Evolutionary conservation across 768 basidiomycete genomes (phyloP).

Genomic region (Erythrobasidium yunnanense): DNA sequence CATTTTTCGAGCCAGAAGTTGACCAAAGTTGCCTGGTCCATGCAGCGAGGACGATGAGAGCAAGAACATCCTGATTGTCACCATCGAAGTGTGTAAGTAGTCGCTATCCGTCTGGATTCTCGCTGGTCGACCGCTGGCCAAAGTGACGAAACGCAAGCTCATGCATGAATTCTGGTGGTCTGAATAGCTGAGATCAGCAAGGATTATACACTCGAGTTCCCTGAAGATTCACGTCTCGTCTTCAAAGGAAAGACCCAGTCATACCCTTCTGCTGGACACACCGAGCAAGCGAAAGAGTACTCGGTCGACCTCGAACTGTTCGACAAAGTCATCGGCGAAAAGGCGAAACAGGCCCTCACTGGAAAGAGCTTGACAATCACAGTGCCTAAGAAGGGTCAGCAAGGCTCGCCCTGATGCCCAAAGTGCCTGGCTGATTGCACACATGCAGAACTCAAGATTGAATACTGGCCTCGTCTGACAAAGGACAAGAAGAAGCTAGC

Average conservation of each 20-base stretch:
- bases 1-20: too few species aligned
- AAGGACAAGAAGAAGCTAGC: conserved; percentile 23
- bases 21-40: too few species aligned
- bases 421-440: not conserved
- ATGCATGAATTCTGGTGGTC: not conserved
- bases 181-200: conserved; percentile 9
- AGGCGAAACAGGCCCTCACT: conserved; percentile 8
- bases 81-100: conserved; percentile 17
- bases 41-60: conserved; percentile 27
- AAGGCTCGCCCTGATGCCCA: not conserved
- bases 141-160: too few species aligned
- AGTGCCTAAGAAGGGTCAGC: conserved; percentile 16
- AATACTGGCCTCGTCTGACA: conserved; percentile 27
- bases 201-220: conserved; percentile 19
- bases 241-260: conserved; percentile 22
- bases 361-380: conserved; percentile 12
- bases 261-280: not conserved
- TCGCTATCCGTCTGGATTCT: not conserved
- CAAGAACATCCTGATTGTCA: conserved; percentile 23
- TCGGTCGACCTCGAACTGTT: conserved; percentile 19
- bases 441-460: conserved; percentile 15
- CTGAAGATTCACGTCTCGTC: conserved; percentile 11
- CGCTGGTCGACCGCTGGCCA: not conserved
- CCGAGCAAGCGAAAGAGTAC: conserved; percentile 18
- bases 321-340: conserved; percentile 6